These are phyloP conservation scores for Mycocentrospora acerina DNA, from an alignment of 2,329 filamentous ascomycete species.

Conservation along the genomic window DNA sequence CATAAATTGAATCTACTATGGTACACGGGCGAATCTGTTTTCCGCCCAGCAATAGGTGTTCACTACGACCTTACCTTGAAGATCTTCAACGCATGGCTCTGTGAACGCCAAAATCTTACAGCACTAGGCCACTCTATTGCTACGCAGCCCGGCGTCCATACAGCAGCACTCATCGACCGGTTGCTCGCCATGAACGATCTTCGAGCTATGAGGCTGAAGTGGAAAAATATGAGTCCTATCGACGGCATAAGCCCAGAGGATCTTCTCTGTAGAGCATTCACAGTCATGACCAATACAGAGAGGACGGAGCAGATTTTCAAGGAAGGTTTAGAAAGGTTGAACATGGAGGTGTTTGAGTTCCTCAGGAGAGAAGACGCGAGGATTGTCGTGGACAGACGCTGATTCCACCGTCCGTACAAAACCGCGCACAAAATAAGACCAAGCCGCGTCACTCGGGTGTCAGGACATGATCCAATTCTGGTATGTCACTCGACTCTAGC, in stretches of 20 bases:
- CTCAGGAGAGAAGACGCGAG: conserved; percentile 33
- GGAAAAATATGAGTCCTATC: conserved; percentile 39
- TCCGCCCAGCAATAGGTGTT: conserved; percentile 26
- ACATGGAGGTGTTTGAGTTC: conserved; percentile 34
- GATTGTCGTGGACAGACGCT: conserved; percentile 33
- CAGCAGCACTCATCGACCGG: conserved; percentile 31
- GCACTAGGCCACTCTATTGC: conserved; percentile 27
- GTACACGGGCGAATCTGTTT: conserved; percentile 26
- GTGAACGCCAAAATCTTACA: conserved; percentile 32
- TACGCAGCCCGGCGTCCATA: conserved; percentile 23
- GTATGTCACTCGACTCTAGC: no score
- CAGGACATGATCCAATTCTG: no score
- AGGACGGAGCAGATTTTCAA: conserved; percentile 38
- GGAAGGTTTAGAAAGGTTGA: conserved; percentile 31
- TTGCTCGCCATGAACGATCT: conserved; percentile 39
- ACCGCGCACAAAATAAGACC: no score
- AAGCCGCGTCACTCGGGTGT: no score
- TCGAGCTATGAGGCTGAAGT: conserved; percentile 36
- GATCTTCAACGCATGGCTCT: conserved; percentile 34
- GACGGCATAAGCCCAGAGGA: conserved; percentile 37
- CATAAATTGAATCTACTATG: conserved; percentile 31
- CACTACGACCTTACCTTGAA: conserved; percentile 31
- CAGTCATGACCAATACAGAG: conserved; percentile 36
- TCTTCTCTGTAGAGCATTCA: conserved; percentile 34
- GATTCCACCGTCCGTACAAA: not conserved